Conservation (phyloP, 371 early-diverging fungal species). For the Mucor circinelloides region DNA sequence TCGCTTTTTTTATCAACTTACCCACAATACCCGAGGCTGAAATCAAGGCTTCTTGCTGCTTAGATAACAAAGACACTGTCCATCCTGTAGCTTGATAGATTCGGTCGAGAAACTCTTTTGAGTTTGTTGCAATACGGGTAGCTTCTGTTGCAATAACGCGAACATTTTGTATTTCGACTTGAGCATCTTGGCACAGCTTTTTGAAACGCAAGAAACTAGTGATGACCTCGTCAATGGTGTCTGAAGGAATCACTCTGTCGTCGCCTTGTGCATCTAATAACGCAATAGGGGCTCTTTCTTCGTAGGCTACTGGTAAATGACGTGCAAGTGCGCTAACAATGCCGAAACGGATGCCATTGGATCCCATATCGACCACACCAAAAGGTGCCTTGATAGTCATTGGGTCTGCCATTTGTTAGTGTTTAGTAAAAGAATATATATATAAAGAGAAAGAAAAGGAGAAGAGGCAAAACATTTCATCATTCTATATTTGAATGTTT, state of each 20-base stretch:
- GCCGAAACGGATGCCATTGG: constrained; percentile 71
- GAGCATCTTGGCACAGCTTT: constrained; percentile 49
- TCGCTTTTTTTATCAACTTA: constrained; percentile 11
- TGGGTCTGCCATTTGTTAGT: not conserved
- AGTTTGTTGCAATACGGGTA: constrained; percentile 60
- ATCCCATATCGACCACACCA: constrained; percentile 71
- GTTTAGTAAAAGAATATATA: not conserved
- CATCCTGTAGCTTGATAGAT: constrained; percentile 58
- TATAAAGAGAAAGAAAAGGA: not conserved
- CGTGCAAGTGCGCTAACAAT: constrained; percentile 59
- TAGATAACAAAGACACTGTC: constrained; percentile 50
- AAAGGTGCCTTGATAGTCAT: constrained; percentile 43
- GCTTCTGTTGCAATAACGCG: constrained; percentile 69
- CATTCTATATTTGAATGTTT: not conserved
- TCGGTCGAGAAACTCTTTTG: constrained; percentile 45
- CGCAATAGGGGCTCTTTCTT: constrained; percentile 67
- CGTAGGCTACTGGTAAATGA: constrained; percentile 64
- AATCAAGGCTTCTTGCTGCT: constrained; percentile 61
- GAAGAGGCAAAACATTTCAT: not conserved
- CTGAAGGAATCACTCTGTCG: constrained; percentile 48
- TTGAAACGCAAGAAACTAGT: constrained; percentile 60
- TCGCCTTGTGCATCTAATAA: constrained; percentile 59
- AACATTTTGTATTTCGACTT: constrained; percentile 41
- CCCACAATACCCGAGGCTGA: constrained; percentile 68
- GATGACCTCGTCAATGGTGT: constrained; percentile 56